Evolutionary conservation across 768 basidiomycete species (phyloP).

Genomic region (Tulasnella sp.): DNA sequence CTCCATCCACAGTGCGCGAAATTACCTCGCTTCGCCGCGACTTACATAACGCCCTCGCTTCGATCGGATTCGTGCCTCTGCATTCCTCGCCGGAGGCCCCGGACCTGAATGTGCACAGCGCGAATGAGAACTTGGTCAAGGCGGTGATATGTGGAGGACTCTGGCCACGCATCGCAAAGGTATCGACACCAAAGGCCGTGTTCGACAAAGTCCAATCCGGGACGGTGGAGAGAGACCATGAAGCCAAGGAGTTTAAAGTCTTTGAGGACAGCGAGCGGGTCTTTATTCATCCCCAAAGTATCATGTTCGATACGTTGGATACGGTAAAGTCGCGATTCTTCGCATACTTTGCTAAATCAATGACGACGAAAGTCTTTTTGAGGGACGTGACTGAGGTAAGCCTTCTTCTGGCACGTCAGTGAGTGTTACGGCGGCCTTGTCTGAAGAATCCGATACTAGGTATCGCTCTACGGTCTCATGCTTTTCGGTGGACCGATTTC

Average conservation of each 20-base stretch:
- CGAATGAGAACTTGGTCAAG: constrained; percentile 68
- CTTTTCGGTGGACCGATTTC: constrained; percentile 74
- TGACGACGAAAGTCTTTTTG: constrained; percentile 75
- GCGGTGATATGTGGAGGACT: constrained; percentile 76
- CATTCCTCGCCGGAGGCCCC: constrained; percentile 37
- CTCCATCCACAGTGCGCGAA: constrained; percentile 58
- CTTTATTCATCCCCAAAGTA: constrained; percentile 74
- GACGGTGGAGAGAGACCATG: constrained; percentile 72
- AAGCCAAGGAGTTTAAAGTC: constrained; percentile 74
- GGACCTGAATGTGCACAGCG: constrained; percentile 52
- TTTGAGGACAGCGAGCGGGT: constrained; percentile 60
- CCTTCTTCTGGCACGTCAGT: background rate
- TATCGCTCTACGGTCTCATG: constrained; percentile 79
- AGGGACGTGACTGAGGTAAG: constrained; percentile 77
- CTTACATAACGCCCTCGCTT: constrained; percentile 56
- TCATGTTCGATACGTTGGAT: constrained; percentile 54
- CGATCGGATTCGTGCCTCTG: constrained; percentile 56
- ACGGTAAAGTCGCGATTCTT: constrained; percentile 72
- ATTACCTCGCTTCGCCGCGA: constrained; percentile 69
- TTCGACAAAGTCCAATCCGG: constrained; percentile 82
- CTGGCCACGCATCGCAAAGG: constrained; percentile 72
- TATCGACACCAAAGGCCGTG: constrained; percentile 60
- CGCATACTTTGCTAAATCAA: constrained; percentile 72
- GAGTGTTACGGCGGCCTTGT: too few species aligned
- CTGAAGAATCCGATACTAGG: constrained; percentile 31